phyloP scores from a whole-genome alignment of 1,139 yeast species.

The Yamadazyma kanchanaburiensis region DNA sequence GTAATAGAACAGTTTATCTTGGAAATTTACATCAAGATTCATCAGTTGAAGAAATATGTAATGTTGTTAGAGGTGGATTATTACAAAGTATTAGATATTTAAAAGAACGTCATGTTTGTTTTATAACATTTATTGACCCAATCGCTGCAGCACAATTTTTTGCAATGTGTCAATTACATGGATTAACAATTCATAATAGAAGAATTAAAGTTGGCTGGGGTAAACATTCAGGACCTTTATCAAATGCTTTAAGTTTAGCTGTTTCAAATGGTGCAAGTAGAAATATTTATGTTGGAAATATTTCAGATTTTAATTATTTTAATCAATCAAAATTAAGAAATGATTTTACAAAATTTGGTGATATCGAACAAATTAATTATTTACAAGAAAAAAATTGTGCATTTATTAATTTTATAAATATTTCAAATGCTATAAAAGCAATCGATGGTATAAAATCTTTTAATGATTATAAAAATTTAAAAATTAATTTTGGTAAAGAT shows the following conservation, averaged over 20 bases:
- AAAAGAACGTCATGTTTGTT: slow-evolving; percentile 83
- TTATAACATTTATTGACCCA: slow-evolving; percentile 87
- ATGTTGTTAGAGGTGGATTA: slow-evolving; percentile 89
- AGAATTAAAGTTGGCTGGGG: slow-evolving; percentile 95
- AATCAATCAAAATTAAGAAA: slow-evolving; percentile 53
- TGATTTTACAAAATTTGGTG: slow-evolving; percentile 74
- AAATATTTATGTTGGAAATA: slow-evolving; percentile 82
- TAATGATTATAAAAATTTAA: slow-evolving; percentile 56
- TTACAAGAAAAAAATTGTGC: slow-evolving; percentile 80
- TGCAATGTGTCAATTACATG: slow-evolving; percentile 83
- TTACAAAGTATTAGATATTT: slow-evolving; percentile 71
- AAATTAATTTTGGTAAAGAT: slow-evolving; percentile 84
- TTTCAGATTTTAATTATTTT: slow-evolving; percentile 46
- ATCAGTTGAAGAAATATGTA: slow-evolving; percentile 88
- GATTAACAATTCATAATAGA: slow-evolving; percentile 75
- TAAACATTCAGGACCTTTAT: slow-evolving; percentile 84
- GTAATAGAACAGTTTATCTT: slow-evolving; percentile 87
- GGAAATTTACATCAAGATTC: slow-evolving; percentile 87
- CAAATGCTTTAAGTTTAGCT: slow-evolving; percentile 76
- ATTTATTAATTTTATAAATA: slow-evolving; percentile 74
- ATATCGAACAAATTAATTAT: slow-evolving; percentile 75
- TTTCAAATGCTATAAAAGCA: slow-evolving; percentile 80
- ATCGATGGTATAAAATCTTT: slow-evolving; percentile 57
- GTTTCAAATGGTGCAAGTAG: slow-evolving; percentile 95
- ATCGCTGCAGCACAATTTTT: slow-evolving; percentile 92